Base-by-base conservation (phyloP, 2,329 filamentous ascomycete species). In the Ascochyta clinopodiicola region DNA sequence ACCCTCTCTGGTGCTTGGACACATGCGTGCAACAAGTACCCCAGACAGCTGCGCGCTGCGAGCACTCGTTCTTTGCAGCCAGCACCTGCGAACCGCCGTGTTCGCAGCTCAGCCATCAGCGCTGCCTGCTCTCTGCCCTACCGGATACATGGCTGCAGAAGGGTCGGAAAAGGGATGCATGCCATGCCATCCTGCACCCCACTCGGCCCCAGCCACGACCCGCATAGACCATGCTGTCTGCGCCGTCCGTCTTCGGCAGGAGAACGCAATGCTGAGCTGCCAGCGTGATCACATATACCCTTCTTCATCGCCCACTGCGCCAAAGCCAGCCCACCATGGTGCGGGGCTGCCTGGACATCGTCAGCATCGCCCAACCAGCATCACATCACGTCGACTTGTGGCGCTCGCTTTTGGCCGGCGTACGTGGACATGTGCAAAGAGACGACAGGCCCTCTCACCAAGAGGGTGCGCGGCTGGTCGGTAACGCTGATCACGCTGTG, bases 261-360 rank as follows among this genome's bases (percentile, higher is more conserved):
- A 49, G 36, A 36, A 45, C 45, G 44, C 34, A 49, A 22, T 31
- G 35, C 13, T 56, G 54, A 57, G 42, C 37, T 59, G 61, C 46
- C 65, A 62, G 50, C 62, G 60, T 67, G 62, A 63, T 60, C 59
- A 63, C 29, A 15, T 49, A 42, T 61, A 47, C 52, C 60, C 61
- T 53, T 55, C 59, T 55, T 40, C 44, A 47, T 47, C 42, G 42
- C 43, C 46, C 8, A 55, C 50, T 55, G 45, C 50, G 39, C 44
- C 25, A 40, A 24, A 37, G 37, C 46, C 45, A 50, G 31, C 31
- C 57, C 51, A 48, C 51, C 34, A 48, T 36, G 10, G 56, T 58
- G 59, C 63, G 57, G 57, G 57, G 57, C 57, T 45, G 25, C 44
- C 43, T 40, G 48, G 21, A 45, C 46, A 9, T 44, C 27, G 36